Conservation (phyloP, 345 rosid genomes). For the Hirschfeldia incana region DNA sequence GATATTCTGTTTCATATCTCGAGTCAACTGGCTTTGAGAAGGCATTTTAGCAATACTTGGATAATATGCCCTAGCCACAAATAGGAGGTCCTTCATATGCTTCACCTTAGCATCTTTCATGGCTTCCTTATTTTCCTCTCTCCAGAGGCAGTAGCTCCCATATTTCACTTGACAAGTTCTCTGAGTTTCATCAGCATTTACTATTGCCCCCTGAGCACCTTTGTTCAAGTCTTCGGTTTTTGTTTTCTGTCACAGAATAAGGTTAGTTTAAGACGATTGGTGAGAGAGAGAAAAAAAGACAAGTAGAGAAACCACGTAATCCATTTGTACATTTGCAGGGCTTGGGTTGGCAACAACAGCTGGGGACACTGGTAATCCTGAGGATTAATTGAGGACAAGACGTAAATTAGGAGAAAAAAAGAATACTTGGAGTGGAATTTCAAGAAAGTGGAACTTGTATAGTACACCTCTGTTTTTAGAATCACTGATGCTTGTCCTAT, state of each 20-base stretch:
- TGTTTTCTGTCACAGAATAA: constrained; percentile 47
- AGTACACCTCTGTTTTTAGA: constrained; percentile 27
- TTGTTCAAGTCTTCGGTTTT: constrained; percentile 22
- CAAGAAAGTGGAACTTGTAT: constrained; percentile 8
- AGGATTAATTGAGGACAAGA: constrained; percentile 14
- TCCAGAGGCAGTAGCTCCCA: constrained; percentile 98
- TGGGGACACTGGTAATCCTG: constrained; percentile 36
- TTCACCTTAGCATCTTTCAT: constrained; percentile 83
- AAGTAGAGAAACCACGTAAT: too few relatives aligned
- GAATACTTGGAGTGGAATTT: background rate
- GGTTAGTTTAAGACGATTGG: constrained; percentile 5
- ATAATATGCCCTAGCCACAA: constrained; percentile 93
- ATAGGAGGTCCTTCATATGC: constrained; percentile 86
- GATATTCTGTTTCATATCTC: constrained; percentile 81
- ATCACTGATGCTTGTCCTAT: constrained; percentile 19
- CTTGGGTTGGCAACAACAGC: constrained; percentile 33
- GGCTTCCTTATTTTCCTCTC: constrained; percentile 71
- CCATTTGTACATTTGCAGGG: constrained; percentile 28
- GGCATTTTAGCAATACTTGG: constrained; percentile 95
- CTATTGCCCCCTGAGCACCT: constrained; percentile 28
- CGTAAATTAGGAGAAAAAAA: background rate
- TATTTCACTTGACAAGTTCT: constrained; percentile 69
- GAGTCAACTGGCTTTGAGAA: constrained; percentile 64
- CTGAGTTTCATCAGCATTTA: constrained; percentile 44
- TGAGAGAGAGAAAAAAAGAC: background rate